Evolutionary conservation across 2,329 filamentous ascomycete species (phyloP).

Genomic region (Diaporthe australafricana): DNA sequence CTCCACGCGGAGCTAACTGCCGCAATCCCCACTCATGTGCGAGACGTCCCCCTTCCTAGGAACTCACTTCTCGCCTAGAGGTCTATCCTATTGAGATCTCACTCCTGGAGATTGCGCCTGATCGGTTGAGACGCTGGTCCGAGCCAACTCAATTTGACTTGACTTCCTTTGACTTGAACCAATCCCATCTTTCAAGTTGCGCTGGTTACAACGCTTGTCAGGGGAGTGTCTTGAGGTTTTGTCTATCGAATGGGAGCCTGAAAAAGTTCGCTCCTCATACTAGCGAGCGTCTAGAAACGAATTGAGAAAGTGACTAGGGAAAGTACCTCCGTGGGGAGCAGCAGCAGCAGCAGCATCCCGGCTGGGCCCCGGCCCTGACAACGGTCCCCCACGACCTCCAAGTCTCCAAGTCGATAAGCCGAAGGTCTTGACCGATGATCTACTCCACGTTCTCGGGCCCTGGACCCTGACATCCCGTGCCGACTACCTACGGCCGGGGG

Average conservation of each 20-base stretch:
- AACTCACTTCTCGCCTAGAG: background rate
- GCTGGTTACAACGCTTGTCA: background rate
- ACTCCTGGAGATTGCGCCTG: background rate
- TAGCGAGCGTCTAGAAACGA: conserved; percentile 1
- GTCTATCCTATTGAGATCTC: background rate
- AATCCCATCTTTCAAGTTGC: background rate
- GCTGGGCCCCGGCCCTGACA: conserved; percentile 1
- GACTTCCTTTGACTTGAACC: too few relatives aligned
- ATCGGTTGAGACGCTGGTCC: background rate
- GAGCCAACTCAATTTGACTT: background rate
- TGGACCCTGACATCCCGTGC: conserved; percentile 21
- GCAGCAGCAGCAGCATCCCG: background rate
- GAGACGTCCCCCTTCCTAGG: background rate
- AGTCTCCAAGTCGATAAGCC: conserved; percentile 14
- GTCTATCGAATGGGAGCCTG: background rate
- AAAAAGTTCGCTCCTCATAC: conserved; percentile 3
- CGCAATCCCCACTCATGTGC: background rate
- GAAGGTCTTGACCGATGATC: conserved; percentile 28
- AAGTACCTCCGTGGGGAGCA: background rate
- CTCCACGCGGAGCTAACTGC: background rate
- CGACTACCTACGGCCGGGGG: conserved; percentile 20
- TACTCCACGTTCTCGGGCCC: conserved; percentile 19
- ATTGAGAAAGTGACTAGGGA: too few relatives aligned
- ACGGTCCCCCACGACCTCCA: conserved; percentile 20
- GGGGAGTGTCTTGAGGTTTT: background rate